Evolutionary conservation across 495 filamentous ascomycete species (phyloP), one percentile per base, ranked within the genome.

Genomic region (Aspergillus olivimuriae): DNA sequence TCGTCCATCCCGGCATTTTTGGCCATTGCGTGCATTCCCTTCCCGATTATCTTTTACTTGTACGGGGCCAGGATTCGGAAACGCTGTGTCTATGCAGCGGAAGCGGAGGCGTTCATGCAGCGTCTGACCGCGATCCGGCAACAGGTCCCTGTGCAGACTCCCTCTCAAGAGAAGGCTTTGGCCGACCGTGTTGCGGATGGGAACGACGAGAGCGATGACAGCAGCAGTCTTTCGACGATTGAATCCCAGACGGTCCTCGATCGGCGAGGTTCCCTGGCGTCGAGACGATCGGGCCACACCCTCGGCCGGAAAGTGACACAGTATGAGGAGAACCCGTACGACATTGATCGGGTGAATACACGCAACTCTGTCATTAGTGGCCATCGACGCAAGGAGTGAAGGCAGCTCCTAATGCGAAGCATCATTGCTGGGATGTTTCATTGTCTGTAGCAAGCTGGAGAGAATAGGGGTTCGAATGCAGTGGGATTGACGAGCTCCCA

Each of bases 1-100:
- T 81, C 75, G 12, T 77, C 76, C 0, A 71, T 91, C 35, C 83
- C 84, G 0, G 86, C 83, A 0, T 89, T 89, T 60, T 63, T 89
- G 4, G 73, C 83, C 1, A 53, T 89, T 6, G 68, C 62, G 5
- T 88, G 85, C 56, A 68, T 86, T 34, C 86, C 86, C 0, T 82
- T 86, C 46, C 86, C 85, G 1, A 80, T 83, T 51, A 58, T 91
- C 15, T 82, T 89, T 58, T 85, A 82, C 55, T 75, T 72, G 41
- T 89, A 86, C 55, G 86, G 85, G 15, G 60, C 60, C 0, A 34
- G 50, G 17, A 83, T 91, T 42, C 72, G 86, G 4, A 63, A 69
- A 51, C 69, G 64, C 23, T 90, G 86, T 68, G 82, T 80, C 61
- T 91, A 74, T 51, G 80, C 86, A 11, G 73, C 77, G 18, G 57